Evolutionary conservation across 1,284 basidiomycete species (phyloP).

Genomic region (Pseudozyma tsukubaensis): DNA sequence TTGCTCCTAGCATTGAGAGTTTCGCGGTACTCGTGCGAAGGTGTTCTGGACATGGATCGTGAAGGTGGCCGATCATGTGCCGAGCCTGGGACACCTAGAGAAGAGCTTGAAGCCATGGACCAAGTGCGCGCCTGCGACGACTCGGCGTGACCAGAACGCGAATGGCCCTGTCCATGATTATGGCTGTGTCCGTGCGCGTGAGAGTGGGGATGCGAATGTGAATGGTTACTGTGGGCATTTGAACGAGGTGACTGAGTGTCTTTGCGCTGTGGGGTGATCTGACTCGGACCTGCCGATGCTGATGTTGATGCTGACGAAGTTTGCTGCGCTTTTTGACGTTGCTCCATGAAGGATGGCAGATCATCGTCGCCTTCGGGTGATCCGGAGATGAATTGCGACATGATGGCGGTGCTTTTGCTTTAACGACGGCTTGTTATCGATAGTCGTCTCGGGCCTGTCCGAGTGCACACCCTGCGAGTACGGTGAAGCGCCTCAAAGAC

Average conservation of each 20-base stretch:
- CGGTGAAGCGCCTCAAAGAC: no score
- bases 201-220: conserved; percentile 4
- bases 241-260: conserved; percentile 20
- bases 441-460: no score
- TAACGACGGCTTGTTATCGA: background rate
- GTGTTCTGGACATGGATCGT: conserved; percentile 32
- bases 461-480: no score
- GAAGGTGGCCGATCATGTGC: conserved; percentile 26
- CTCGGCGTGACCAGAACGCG: conserved; percentile 6
- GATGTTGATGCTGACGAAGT: no score
- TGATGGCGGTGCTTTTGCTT: conserved; percentile 2
- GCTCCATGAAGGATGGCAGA: conserved; percentile 42
- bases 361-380: conserved; percentile 45
- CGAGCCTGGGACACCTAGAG: conserved; percentile 23
- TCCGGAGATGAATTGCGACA: conserved; percentile 42
- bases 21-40: conserved; percentile 52
- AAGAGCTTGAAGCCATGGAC: conserved; percentile 22
- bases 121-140: conserved; percentile 11
- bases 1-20: conserved; percentile 64
- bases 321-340: conserved; percentile 8
- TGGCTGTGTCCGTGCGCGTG: conserved; percentile 10
- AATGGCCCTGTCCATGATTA: conserved; percentile 10
- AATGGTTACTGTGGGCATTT: background rate
- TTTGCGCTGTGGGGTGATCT: conserved; percentile 14
- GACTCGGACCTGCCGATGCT: conserved; percentile 28